Evolutionary conservation across 305 asterid genomes (phyloP).

Genomic region (Withania somnifera): DNA sequence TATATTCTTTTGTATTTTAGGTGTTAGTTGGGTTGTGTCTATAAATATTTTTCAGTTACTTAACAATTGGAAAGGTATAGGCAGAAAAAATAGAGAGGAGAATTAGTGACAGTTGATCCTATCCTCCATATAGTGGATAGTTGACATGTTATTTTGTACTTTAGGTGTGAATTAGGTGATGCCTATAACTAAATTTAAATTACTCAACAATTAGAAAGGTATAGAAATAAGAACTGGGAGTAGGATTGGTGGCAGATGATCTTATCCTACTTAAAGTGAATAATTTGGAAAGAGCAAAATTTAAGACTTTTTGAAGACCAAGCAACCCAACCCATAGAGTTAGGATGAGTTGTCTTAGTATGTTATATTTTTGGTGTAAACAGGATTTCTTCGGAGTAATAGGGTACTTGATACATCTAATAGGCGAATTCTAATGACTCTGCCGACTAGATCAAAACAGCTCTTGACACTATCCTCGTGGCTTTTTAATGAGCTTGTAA

Average conservation of each 20-base stretch:
- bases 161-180: too few species aligned
- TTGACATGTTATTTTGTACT: too few species aligned
- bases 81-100: neutral
- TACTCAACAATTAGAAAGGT: too few species aligned
- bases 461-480: neutral
- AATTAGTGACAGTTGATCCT: neutral
- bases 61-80: neutral
- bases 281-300: too few species aligned
- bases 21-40: too few species aligned
- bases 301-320: neutral
- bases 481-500: neutral
- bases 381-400: neutral
- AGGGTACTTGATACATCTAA: neutral
- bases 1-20: too few species aligned
- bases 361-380: too few species aligned
- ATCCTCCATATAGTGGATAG: neutral
- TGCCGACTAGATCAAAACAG: neutral
- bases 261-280: neutral
- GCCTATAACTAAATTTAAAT: too few species aligned
- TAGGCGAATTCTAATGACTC: neutral
- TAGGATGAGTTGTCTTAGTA: neutral
- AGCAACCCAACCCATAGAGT: neutral
- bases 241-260: too few species aligned
- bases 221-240: too few species aligned
- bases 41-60: too few species aligned